These are phyloP conservation scores for Aspergillus fumigatus DNA, from an alignment of 2,329 filamentous ascomycete genomes.

Conservation along the genomic window DNA sequence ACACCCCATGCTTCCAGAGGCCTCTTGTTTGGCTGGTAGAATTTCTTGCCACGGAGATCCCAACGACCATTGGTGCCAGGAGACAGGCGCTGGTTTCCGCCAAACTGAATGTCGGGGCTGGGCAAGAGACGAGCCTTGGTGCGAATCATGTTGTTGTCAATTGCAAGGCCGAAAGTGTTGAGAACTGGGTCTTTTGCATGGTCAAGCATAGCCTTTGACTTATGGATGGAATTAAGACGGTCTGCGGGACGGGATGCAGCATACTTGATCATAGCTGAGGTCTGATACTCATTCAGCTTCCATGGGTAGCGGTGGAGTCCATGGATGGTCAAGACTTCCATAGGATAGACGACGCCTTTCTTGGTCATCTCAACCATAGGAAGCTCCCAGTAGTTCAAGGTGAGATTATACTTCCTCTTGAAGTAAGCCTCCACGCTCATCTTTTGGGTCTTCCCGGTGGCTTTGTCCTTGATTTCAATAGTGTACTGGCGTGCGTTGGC, in stretches of 20 bases:
- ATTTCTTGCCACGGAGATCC: conserved; percentile 80
- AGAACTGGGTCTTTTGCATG: conserved; percentile 69
- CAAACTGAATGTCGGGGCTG: conserved; percentile 68
- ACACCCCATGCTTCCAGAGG: conserved; percentile 72
- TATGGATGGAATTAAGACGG: conserved; percentile 64
- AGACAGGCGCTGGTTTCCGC: conserved; percentile 48
- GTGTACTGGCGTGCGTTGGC: conserved; percentile 41
- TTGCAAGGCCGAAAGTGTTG: conserved; percentile 65
- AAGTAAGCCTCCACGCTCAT: conserved; percentile 59
- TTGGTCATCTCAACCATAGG: conserved; percentile 58
- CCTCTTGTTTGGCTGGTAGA: conserved; percentile 59
- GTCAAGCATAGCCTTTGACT: conserved; percentile 62
- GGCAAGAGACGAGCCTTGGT: conserved; percentile 68
- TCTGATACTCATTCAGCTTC: conserved; percentile 61
- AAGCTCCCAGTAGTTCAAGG: conserved; percentile 44
- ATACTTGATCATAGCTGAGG: conserved; percentile 84
- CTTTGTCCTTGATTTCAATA: conserved; percentile 38
- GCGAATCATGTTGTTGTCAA: conserved; percentile 60
- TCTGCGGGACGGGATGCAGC: conserved; percentile 71
- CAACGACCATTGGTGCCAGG: conserved; percentile 71
- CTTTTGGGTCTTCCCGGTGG: conserved; percentile 40
- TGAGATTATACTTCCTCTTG: conserved; percentile 47
- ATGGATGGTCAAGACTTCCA: conserved; percentile 52
- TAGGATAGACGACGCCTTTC: conserved; percentile 49
- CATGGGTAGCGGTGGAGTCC: conserved; percentile 54